Base-by-base conservation (phyloP, 2,329 filamentous ascomycete genomes). In the Tolypocladium amazonense region DNA sequence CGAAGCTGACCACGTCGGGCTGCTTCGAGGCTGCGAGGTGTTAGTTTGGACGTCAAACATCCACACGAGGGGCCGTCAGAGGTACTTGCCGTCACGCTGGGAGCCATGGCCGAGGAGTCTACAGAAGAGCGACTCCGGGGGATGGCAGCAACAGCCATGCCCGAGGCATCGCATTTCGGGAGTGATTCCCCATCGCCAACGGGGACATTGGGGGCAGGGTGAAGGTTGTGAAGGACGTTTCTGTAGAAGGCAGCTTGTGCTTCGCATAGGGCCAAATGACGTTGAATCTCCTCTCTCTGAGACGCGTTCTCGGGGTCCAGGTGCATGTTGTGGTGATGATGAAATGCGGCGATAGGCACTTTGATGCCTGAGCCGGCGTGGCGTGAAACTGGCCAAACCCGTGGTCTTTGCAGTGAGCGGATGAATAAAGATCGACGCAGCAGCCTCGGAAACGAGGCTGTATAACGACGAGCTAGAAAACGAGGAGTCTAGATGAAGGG, bases 21-120 rank as follows among this genome's bases (percentile, higher is more conserved):
- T 18, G 45, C n/a, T 23, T 39, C 35, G 54, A 56, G 25, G 38
- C 62, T 63, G 47, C 37, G 2, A 1, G 38, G 35, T 15, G 25
- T 58, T 27, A 56, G 45, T 15, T n/a, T 25, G 33, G 25, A 37
- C 3, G 25, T 2, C 15, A 33, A n/a, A 37, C 8, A 7, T 27
- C n/a, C 5, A n/a, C 5, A 12, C 38, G 27, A 33, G 25, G n/a
- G n/a, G 38, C 27, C 39, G 30, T 3, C 53, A 27, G 23, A 18
- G 18, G 12, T 18, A 59, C 62, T 58, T 27, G 62, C 62, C 25
- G 58, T 39, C 57, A 59, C 56, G 54, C 55, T 23, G 35, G 50
- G 30, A 39, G 52, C 58, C n/a, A 47, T 8, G 6, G 39, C 39
- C 3, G 50, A 52, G n/a, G 52, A 2, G 23, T 20, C 38, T 30